These are phyloP conservation scores for Candida sp. DNA, from an alignment of 1,139 yeast genomes.

Conservation along the genomic window DNA sequence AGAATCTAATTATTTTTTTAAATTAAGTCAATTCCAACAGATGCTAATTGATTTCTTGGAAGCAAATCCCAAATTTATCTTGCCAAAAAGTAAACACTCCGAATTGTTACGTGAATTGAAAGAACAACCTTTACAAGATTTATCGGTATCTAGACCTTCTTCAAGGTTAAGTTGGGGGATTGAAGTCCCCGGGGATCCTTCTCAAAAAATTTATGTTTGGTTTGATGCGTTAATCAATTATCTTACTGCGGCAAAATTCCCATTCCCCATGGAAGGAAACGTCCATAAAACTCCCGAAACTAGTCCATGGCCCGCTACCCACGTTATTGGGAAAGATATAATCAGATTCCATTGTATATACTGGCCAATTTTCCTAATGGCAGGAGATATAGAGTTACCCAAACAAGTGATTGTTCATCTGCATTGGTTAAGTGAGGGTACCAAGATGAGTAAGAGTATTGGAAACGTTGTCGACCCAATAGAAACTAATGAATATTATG, in stretches of 20 bases:
- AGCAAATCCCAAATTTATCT: constrained; percentile 53
- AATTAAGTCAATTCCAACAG: constrained; percentile 57
- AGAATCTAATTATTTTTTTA: constrained; percentile 87
- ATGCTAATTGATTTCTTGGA: constrained; percentile 48
- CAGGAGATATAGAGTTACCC: constrained; percentile 73
- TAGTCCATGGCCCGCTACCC: constrained; percentile 62
- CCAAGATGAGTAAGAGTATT: constrained; percentile 88
- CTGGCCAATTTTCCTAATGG: constrained; percentile 93
- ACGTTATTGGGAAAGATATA: constrained; percentile 90
- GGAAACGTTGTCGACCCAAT: constrained; percentile 98
- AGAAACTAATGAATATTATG: constrained; percentile 55
- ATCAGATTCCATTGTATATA: constrained; percentile 83
- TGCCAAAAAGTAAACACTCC: constrained; percentile 57
- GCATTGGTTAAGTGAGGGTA: constrained; percentile 90
- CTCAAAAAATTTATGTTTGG: constrained; percentile 93
- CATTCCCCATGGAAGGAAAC: constrained; percentile 18
- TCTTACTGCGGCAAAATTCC: constrained; percentile 70
- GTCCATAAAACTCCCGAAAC: constrained; percentile 9
- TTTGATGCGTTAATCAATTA: constrained; percentile 92
- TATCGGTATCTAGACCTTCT: constrained; percentile 83
- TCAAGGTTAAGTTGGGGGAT: constrained; percentile 87
- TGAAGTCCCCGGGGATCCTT: constrained; percentile 74
- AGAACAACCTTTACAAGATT: constrained; percentile 49
- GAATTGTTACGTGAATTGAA: constrained; percentile 60
- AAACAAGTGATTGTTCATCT: constrained; percentile 81